A percentile compares a stretch with the other conserved stretches of the same genome.
Conservation (phyloP, 805 yeast species). For the Lipomyces orientalis region DNA sequence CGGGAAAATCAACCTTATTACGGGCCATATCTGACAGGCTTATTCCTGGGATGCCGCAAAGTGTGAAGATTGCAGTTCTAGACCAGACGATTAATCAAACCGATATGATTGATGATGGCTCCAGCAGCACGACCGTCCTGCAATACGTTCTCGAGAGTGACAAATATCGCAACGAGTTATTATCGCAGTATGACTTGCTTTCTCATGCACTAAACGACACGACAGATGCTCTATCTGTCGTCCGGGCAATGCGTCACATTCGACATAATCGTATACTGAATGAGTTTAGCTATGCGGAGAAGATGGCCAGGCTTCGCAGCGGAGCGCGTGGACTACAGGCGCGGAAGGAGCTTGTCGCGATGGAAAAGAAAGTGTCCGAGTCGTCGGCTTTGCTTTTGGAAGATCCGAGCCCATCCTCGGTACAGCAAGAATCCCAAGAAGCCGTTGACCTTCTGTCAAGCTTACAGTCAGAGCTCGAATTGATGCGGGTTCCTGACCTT, state of each 20-base stretch:
- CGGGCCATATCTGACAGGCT: constrained; percentile 3
- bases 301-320: constrained; percentile 6
- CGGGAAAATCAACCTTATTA: constrained; percentile 8
- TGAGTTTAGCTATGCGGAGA: neutral
- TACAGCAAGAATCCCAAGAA: neutral
- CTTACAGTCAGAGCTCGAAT: neutral
- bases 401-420: neutral
- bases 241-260: neutral
- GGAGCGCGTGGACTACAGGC: constrained; percentile 5
- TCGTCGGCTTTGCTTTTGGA: neutral
- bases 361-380: constrained; percentile 7
- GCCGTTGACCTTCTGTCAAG: neutral
- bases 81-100: neutral
- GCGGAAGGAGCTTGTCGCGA: constrained; percentile 5
- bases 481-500: neutral
- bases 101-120: neutral
- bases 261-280: neutral
- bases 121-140: neutral
- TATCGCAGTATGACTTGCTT: neutral
- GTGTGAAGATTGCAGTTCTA: constrained; percentile 1
- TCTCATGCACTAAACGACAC: neutral
- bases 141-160: constrained; percentile 3
- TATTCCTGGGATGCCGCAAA: constrained; percentile 5
- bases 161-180: neutral
- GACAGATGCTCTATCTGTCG: neutral